Percentiles rank a stretch among this genome's conserved stretches.
These are phyloP conservation scores for Iris macrosiphon DNA, from an alignment of 106 monocot species.

Conservation along the genomic window DNA sequence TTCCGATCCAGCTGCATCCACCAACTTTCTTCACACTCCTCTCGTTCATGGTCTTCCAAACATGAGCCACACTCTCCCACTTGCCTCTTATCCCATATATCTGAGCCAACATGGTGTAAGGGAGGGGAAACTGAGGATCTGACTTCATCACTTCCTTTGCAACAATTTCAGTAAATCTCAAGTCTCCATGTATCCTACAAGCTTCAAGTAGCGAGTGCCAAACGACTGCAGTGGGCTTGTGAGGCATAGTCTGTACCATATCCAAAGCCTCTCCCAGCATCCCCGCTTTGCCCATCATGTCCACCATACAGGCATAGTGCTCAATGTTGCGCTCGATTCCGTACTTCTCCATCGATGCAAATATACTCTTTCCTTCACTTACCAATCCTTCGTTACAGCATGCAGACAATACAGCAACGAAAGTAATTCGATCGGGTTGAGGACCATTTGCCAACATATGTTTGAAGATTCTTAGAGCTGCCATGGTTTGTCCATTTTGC, in stretches of 20 bases:
- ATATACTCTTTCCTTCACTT: conserved; percentile 35
- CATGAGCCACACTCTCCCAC: conserved; percentile 67
- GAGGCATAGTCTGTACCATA: conserved; percentile 30
- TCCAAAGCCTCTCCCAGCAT: conserved; percentile 39
- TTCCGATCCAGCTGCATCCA: conserved; percentile 54
- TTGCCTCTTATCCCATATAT: conserved; percentile 41
- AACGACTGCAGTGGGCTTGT: conserved; percentile 11
- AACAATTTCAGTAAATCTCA: conserved; percentile 29
- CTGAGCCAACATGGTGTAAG: conserved; percentile 40
- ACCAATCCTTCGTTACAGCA: conserved; percentile 45
- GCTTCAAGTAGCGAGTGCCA: conserved; percentile 51
- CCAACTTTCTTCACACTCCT: conserved; percentile 31
- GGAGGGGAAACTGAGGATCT: conserved; percentile 20
- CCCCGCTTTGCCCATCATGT: conserved; percentile 59
- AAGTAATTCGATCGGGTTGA: conserved; percentile 60
- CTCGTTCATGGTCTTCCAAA: conserved; percentile 44
- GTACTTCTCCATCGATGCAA: conserved; percentile 52
- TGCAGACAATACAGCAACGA: conserved; percentile 50
- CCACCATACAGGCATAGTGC: conserved; percentile 46
- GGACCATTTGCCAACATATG: conserved; percentile 22
- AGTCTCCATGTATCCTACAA: conserved; percentile 27
- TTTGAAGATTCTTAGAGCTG: conserved; percentile 43
- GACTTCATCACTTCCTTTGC: conserved; percentile 43
- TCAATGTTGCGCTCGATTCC: conserved; percentile 24
- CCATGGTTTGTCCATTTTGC: conserved; percentile 32